Conservation (phyloP, 306 rosid genomes). For the Vachellia collinsii region DNA sequence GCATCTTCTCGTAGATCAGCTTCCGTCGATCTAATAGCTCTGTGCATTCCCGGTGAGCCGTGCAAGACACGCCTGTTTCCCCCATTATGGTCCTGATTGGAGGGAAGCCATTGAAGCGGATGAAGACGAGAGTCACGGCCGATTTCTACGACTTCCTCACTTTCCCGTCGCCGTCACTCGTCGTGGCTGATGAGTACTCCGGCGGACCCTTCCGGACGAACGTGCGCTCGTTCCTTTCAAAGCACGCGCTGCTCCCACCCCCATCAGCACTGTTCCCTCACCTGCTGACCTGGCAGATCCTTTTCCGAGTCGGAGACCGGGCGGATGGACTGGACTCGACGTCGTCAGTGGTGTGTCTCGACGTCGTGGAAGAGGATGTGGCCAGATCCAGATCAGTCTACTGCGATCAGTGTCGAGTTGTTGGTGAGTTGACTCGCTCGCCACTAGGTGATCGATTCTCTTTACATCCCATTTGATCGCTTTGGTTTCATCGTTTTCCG, state of each 20-base stretch:
- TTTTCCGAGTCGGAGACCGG: conserved; percentile 69
- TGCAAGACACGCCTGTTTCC: not conserved
- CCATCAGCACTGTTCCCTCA: conserved; percentile 85
- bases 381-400: conserved; percentile 84
- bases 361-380: conserved; percentile 88
- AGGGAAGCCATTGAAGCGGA: conserved; percentile 75
- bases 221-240: conserved; percentile 61
- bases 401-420: conserved; percentile 98
- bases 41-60: not conserved
- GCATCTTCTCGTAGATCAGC: not conserved
- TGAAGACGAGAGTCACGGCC: conserved; percentile 85
- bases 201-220: conserved; percentile 67
- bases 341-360: conserved; percentile 69
- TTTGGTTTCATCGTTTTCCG: conserved; percentile 47
- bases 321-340: conserved; percentile 41
- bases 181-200: conserved; percentile 31
- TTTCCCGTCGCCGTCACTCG: conserved; percentile 52
- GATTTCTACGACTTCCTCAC: conserved; percentile 80
- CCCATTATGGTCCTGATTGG: conserved; percentile 73
- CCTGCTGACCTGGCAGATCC: conserved; percentile 86
- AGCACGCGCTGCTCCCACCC: conserved; percentile 82
- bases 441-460: conserved; percentile 31
- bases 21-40: conserved; percentile 6
- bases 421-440: conserved; percentile 85
- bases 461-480: conserved; percentile 27